Evolutionary conservation across 164 flowering plant genomes (phyloP).

Genomic region (Nymphaea thermarum): DNA sequence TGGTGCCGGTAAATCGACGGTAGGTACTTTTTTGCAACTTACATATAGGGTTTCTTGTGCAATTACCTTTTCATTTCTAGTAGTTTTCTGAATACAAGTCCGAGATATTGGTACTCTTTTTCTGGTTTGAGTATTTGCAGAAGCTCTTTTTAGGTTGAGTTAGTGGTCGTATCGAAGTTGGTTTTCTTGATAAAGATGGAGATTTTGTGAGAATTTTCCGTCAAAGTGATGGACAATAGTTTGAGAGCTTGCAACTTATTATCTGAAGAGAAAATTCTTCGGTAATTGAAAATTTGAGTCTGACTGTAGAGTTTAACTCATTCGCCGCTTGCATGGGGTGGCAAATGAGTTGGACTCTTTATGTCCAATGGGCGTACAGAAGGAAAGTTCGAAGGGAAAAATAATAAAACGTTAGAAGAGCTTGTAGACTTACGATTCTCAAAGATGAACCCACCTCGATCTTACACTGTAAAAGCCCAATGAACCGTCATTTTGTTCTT

Average conservation of each 20-base stretch:
- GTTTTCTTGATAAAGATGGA: background rate
- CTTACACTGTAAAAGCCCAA: no score
- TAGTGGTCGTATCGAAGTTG: background rate
- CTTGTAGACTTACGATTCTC: background rate
- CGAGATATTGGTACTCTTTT: background rate
- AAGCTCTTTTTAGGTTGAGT: background rate
- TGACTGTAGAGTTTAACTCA: background rate
- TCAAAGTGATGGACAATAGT: background rate
- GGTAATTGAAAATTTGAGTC: background rate
- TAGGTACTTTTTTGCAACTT: slow-evolving; percentile 7
- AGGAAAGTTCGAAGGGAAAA: background rate
- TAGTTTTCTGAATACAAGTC: background rate
- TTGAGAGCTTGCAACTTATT: background rate
- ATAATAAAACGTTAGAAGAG: background rate
- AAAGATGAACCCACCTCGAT: no score
- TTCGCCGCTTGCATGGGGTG: background rate
- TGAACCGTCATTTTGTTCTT: no score
- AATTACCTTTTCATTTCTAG: background rate
- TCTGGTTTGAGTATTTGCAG: background rate
- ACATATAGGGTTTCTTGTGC: background rate
- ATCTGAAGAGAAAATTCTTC: background rate
- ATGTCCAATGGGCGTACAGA: background rate
- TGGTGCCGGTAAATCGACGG: slow-evolving; percentile 82
- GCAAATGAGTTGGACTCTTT: background rate
- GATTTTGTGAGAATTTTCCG: background rate